Percentiles rank a stretch among this genome's conserved stretches.
These are phyloP conservation scores for Opeltia flavorubescens DNA, from an alignment of 495 filamentous ascomycete genomes.

Conservation along the genomic window DNA sequence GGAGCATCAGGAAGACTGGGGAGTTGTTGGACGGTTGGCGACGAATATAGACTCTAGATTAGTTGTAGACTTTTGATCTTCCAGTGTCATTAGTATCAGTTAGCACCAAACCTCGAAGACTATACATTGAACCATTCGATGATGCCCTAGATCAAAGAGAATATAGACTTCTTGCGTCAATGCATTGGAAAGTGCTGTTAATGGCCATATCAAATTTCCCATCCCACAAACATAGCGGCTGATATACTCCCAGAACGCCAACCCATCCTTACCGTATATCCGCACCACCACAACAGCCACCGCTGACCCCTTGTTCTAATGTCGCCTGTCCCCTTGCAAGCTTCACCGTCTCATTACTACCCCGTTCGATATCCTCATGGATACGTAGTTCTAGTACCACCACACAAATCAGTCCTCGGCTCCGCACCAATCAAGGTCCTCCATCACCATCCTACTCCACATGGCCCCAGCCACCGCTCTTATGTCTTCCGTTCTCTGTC, in stretches of 20 bases:
- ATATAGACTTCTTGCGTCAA: too few relatives aligned
- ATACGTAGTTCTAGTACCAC: constrained; percentile 56
- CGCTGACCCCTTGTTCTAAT: neutral
- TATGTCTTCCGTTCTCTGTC: neutral
- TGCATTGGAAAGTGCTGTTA: too few relatives aligned
- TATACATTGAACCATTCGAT: too few relatives aligned
- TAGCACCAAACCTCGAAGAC: too few relatives aligned
- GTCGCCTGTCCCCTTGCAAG: neutral
- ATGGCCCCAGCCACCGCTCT: neutral
- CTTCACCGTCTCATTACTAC: constrained; percentile 82
- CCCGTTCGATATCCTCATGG: constrained; percentile 78
- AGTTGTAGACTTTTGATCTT: too few relatives aligned
- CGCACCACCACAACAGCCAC: constrained; percentile 9
- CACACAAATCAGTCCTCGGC: neutral
- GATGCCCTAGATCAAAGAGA: too few relatives aligned
- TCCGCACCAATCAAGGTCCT: neutral
- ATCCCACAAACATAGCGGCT: too few relatives aligned
- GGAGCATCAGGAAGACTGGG: neutral
- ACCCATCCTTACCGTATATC: neutral
- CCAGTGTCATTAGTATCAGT: too few relatives aligned
- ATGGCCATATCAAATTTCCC: too few relatives aligned
- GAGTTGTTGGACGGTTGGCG: neutral
- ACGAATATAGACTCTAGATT: neutral
- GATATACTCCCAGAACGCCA: neutral
- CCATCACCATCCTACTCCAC: neutral